phyloP scores from a whole-genome alignment of 495 filamentous ascomycete species.

The Platismatia glauca region DNA sequence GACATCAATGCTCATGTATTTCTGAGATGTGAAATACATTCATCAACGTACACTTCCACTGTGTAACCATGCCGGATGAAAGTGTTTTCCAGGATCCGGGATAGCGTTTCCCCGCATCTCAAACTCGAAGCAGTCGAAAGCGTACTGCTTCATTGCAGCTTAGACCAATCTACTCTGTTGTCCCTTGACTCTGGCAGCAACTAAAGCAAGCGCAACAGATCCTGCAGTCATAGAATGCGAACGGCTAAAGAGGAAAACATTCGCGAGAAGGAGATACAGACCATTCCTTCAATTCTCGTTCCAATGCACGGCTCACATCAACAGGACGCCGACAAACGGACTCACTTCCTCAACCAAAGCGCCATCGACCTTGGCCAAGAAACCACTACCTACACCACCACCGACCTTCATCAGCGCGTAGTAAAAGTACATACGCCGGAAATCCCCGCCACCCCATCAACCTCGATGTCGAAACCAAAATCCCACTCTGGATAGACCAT shows the following conservation, averaged over 20 bases:
- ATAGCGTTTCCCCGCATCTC: too few species aligned
- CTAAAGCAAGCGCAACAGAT: background rate
- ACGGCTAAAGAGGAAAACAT: background rate
- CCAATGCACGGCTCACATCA: background rate
- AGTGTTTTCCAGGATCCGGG: too few species aligned
- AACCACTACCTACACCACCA: background rate
- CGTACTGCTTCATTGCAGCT: too few species aligned
- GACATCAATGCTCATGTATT: background rate
- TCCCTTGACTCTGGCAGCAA: background rate
- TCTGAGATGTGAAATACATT: background rate
- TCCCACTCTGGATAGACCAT: background rate
- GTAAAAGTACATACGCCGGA: background rate
- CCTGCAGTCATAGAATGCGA: background rate
- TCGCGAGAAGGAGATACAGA: background rate
- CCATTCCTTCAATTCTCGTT: background rate
- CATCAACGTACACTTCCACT: background rate
- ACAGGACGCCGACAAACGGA: background rate
- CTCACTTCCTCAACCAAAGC: background rate
- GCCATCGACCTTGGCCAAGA: too few species aligned
- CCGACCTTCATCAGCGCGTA: background rate
- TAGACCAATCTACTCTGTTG: too few species aligned
- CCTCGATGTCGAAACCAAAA: background rate
- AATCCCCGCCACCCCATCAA: background rate
- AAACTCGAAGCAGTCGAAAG: too few species aligned
- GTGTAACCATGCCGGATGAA: background rate